A percentile compares a stretch with the other conserved stretches of the same genome.
These are phyloP conservation scores for Chalaropsis ovoidea DNA, from an alignment of 2,329 filamentous ascomycete species.

Conservation along the genomic window DNA sequence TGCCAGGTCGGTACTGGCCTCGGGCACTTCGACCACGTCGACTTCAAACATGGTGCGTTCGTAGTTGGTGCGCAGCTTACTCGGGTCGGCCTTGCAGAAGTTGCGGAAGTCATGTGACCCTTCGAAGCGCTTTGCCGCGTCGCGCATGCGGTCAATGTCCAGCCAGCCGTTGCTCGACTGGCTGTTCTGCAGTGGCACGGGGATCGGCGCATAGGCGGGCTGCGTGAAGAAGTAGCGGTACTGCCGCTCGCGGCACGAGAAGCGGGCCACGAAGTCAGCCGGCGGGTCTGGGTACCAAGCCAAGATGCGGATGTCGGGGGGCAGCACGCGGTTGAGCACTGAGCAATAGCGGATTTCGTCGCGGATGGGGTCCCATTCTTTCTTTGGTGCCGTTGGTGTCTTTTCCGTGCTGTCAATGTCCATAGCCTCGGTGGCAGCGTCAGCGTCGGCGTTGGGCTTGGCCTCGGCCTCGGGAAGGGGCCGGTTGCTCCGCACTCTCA, in stretches of 20 bases:
- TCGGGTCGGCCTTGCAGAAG: slow-evolving; percentile 85
- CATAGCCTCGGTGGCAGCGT: slow-evolving; percentile 23
- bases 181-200: slow-evolving; percentile 29
- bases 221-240: slow-evolving; percentile 99
- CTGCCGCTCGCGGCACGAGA: slow-evolving; percentile 80
- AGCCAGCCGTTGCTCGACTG: slow-evolving; percentile 53
- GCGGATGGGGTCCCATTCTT: slow-evolving; percentile 53
- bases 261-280: slow-evolving; percentile 73
- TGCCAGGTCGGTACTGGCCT: slow-evolving; percentile 41
- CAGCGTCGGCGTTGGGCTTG: slow-evolving; percentile 27
- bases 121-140: slow-evolving; percentile 68
- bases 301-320: slow-evolving; percentile 77
- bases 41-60: slow-evolving; percentile 67
- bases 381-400: slow-evolving; percentile 29
- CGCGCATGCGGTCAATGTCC: slow-evolving; percentile 75
- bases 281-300: slow-evolving; percentile 87
- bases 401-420: slow-evolving; percentile 22
- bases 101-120: slow-evolving; percentile 92
- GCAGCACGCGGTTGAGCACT: slow-evolving; percentile 76
- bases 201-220: slow-evolving; percentile 63
- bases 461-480: slow-evolving; percentile 38
- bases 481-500: slow-evolving; percentile 70
- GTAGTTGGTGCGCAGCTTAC: slow-evolving; percentile 82
- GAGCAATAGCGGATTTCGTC: slow-evolving; percentile 80
- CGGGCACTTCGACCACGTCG: slow-evolving; percentile 61